Conservation (phyloP, 2,329 filamentous ascomycete species). For the Diaporthe velutina region DNA sequence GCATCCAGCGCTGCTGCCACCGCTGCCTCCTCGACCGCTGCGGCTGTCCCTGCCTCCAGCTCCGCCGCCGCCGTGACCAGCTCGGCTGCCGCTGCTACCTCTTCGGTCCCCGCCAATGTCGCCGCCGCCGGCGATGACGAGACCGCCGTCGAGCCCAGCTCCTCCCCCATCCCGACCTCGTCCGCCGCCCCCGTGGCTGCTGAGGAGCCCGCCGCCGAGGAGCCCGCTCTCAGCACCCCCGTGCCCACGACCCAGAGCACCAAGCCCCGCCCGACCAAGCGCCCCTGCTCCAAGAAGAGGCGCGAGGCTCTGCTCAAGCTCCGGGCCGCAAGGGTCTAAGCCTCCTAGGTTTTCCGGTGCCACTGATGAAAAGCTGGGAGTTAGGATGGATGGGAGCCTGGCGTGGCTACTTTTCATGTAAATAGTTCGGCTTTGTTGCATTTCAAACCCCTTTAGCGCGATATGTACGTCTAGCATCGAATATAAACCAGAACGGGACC, state of each 20-base stretch:
- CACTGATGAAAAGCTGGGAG: not conserved
- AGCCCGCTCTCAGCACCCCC: not conserved
- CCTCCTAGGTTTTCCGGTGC: not conserved
- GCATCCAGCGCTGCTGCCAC: not conserved
- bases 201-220: not conserved
- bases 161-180: conserved; percentile 9
- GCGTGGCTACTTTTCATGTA: conserved; percentile 22
- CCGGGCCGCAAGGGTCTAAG: not conserved
- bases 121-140: not conserved
- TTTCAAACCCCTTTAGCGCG: not conserved
- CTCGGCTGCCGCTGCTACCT: not conserved
- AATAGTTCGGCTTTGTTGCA: conserved; percentile 19
- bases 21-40: not conserved
- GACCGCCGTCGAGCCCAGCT: not conserved
- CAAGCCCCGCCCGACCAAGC: not conserved
- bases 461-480: not conserved
- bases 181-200: not conserved
- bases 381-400: not conserved
- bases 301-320: not conserved
- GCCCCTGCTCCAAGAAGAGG: conserved; percentile 10
- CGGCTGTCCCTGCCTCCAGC: not conserved
- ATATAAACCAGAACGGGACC: conserved; percentile 7
- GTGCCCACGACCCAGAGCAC: not conserved
- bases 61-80: not conserved
- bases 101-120: not conserved